These are phyloP conservation scores for Fusarium odoratissimum DNA, from an alignment of 2,329 filamentous ascomycete genomes.

Conservation along the genomic window DNA sequence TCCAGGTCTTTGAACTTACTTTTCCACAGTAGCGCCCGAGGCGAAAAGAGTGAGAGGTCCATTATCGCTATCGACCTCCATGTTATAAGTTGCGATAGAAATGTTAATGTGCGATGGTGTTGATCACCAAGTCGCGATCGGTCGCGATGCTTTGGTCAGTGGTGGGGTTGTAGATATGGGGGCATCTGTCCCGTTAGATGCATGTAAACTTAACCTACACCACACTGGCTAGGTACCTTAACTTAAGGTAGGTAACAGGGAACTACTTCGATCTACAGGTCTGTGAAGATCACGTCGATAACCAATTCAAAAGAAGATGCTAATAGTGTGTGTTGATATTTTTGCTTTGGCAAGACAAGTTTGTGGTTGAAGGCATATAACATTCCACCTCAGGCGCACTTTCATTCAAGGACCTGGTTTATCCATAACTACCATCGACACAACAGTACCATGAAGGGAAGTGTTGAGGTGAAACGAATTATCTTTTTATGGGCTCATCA, in stretches of 20 bases:
- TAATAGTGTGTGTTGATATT: neutral
- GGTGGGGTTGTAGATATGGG: constrained; percentile 48
- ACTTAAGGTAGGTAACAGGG: neutral
- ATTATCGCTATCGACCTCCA: constrained; percentile 68
- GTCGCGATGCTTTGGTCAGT: constrained; percentile 23
- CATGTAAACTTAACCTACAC: constrained; percentile 31
- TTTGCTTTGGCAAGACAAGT: neutral
- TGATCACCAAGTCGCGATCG: constrained; percentile 18
- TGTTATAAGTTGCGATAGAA: constrained; percentile 48
- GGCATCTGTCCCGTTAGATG: constrained; percentile 41
- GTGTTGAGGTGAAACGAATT: too few species aligned
- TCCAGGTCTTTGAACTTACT: constrained; percentile 56
- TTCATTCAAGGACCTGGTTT: neutral
- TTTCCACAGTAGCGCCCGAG: constrained; percentile 64
- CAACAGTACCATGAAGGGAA: neutral
- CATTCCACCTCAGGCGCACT: neutral
- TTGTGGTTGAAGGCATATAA: neutral
- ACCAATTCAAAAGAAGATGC: neutral
- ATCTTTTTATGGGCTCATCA: neutral
- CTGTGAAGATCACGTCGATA: neutral
- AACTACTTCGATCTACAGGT: neutral
- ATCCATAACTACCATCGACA: neutral
- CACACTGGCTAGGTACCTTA: neutral
- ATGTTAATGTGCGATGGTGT: constrained; percentile 21
- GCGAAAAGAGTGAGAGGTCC: constrained; percentile 62